Percentiles rank a stretch among this genome's conserved stretches.
phyloP scores from a whole-genome alignment of 768 basidiomycete species.

The Cyclocybe cylindracea region DNA sequence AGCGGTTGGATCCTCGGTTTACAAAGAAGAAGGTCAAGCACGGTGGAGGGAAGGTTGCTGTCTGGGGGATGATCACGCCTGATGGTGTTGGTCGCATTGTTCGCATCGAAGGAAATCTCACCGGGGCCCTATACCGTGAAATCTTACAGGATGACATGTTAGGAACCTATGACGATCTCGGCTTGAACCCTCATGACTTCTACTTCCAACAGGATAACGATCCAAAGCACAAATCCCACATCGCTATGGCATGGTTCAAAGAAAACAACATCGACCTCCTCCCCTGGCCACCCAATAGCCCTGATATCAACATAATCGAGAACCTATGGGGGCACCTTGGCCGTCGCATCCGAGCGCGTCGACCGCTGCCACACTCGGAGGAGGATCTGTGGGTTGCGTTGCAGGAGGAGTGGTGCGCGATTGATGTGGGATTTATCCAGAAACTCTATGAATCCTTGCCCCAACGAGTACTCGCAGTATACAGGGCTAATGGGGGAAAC shows the following conservation, averaged over 20 bases:
- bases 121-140: conserved; percentile 20
- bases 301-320: conserved; percentile 37
- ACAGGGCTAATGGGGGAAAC: conserved; percentile 10
- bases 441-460: conserved; percentile 11
- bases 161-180: conserved; percentile 23
- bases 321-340: conserved; percentile 33
- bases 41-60: conserved; percentile 33
- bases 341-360: conserved; percentile 4
- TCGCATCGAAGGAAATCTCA: conserved; percentile 32
- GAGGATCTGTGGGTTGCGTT: conserved; percentile 25
- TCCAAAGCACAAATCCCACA: conserved; percentile 34
- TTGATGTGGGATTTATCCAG: conserved; percentile 5
- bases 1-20: conserved; percentile 20
- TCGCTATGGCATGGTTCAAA: conserved; percentile 27
- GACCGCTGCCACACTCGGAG: conserved; percentile 12
- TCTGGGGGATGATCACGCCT: conserved; percentile 35
- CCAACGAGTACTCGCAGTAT: conserved; percentile 3
- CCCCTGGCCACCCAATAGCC: conserved; percentile 31
- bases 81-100: conserved; percentile 26
- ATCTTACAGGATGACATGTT: conserved; percentile 29
- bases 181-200: conserved; percentile 11
- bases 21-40: conserved; percentile 32
- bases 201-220: conserved; percentile 39
- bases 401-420: conserved; percentile 17
- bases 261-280: conserved; percentile 26